Base-by-base conservation (phyloP, 371 early-diverging fungal species). In the Syncephalastrum monosporum region DNA sequence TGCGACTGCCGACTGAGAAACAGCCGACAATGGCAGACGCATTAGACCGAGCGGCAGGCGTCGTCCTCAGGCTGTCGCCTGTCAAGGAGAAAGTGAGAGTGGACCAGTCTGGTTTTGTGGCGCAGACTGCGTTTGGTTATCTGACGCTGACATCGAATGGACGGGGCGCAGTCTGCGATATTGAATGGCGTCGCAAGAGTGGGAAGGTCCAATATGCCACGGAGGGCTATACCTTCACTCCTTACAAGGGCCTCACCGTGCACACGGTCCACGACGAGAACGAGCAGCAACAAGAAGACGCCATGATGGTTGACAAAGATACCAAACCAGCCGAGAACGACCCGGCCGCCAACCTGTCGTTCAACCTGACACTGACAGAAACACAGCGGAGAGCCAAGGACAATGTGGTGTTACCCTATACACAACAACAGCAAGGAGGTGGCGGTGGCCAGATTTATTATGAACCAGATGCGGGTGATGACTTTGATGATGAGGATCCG, bases 351-450 rank as follows among this genome's bases (percentile, higher is more conserved):
- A 86, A 91, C 52, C 67, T 94, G 42, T 84, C 93, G 10, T 96
- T 96, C 71, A 94, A 93, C 57, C 66, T 96, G 50, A 72, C 72
- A 3, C 73, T 95, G 47, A 95, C 95, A 1, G 94, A 94, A 5
- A 83, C 88, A 57, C 95, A 96, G 67, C 79, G 90, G 16, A 71
- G 75, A 44, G 87, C 88, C 46, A 88, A 87, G 65, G 87, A 89
- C 14, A 81, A 76, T 42, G 77, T 93, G 6, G 88, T 86, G 23
- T 64, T 95, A 47, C 95, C 96, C 12, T 92, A 90, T 57, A 59
- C 88, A 52, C 86, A 91, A 23, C 88, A 88, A 10, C 91, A 90
- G 67, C 73, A 77, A 68, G 23, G 24, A 13, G 25, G 24, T 13
- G 25, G 51, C 33, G 57, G 63, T 33, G 60, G 63, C 45, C 41